phyloP scores from a whole-genome alignment of 2,329 filamentous ascomycete species.

The Blastomyces silverae region DNA sequence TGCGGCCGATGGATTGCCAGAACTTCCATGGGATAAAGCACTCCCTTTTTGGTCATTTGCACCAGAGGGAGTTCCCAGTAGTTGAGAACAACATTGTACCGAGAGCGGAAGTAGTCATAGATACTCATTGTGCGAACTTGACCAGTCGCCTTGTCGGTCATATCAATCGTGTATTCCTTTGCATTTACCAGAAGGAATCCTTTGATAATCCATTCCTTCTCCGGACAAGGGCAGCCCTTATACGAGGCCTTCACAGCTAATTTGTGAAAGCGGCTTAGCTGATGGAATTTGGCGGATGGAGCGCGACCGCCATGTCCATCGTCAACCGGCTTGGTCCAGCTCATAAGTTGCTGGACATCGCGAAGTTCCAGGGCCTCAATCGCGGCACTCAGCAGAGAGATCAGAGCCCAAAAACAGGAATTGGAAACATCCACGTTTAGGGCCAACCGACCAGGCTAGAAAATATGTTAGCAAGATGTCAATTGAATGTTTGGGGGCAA shows the following conservation, averaged over 20 bases:
- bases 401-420: constrained; percentile 70
- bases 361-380: constrained; percentile 30
- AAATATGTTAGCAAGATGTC: constrained; percentile 25
- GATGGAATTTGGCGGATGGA: constrained; percentile 24
- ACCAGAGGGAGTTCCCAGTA: constrained; percentile 50
- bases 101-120: constrained; percentile 48
- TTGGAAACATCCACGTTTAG: constrained; percentile 91
- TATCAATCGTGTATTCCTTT: constrained; percentile 40
- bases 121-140: constrained; percentile 50
- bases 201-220: constrained; percentile 47
- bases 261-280: constrained; percentile 31
- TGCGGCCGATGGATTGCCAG: constrained; percentile 50
- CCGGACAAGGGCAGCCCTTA: constrained; percentile 29
- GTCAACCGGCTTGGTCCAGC: constrained; percentile 23
- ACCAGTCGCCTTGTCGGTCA: constrained; percentile 37
- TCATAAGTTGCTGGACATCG: constrained; percentile 31
- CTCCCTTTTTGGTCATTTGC: constrained; percentile 50
- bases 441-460: constrained; percentile 57
- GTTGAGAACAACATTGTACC: constrained; percentile 46
- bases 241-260: constrained; percentile 37
- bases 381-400: constrained; percentile 33
- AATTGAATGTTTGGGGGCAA: constrained; percentile 8
- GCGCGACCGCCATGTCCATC: constrained; percentile 22
- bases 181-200: constrained; percentile 42
- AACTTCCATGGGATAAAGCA: constrained; percentile 53